A percentile compares a stretch with the other conserved stretches of the same genome.
These are phyloP conservation scores for Camelina hispida DNA, from an alignment of 345 rosid genomes.

Conservation along the genomic window DNA sequence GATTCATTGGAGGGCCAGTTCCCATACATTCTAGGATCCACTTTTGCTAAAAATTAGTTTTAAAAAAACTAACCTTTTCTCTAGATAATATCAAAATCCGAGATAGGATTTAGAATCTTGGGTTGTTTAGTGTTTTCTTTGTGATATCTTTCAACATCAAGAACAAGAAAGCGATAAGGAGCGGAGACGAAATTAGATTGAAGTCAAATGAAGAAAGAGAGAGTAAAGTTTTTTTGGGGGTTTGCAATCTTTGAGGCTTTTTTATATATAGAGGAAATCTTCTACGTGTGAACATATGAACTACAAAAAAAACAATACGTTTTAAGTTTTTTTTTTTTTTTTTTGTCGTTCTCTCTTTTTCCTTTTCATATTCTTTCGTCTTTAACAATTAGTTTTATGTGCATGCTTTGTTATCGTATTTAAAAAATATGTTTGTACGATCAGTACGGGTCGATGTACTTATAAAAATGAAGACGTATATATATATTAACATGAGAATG, in stretches of 20 bases:
- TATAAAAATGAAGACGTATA: constrained; percentile 8
- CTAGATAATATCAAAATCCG: neutral
- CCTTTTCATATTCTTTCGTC: neutral
- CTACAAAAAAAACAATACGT: neutral
- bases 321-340: neutral
- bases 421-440: constrained; percentile 25
- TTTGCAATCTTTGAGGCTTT: constrained; percentile 1
- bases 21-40: constrained; percentile 54
- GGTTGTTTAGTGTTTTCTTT: constrained; percentile 19
- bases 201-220: constrained; percentile 16
- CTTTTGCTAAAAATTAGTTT: neutral
- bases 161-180: constrained; percentile 31
- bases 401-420: neutral
- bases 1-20: constrained; percentile 58
- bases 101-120: constrained; percentile 20
- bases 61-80: neutral
- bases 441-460: constrained; percentile 8
- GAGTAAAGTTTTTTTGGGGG: constrained; percentile 25
- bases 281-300: constrained; percentile 46
- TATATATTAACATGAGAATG: constrained; percentile 22
- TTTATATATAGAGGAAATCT: constrained; percentile 21
- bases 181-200: constrained; percentile 30
- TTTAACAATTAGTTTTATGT: constrained; percentile 1
- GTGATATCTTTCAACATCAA: constrained; percentile 14
- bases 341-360: neutral